Percentiles rank a stretch among this genome's conserved stretches.
Evolutionary conservation across 257 asterid species (phyloP).

Genomic region (Fraxinus cuspidata): DNA sequence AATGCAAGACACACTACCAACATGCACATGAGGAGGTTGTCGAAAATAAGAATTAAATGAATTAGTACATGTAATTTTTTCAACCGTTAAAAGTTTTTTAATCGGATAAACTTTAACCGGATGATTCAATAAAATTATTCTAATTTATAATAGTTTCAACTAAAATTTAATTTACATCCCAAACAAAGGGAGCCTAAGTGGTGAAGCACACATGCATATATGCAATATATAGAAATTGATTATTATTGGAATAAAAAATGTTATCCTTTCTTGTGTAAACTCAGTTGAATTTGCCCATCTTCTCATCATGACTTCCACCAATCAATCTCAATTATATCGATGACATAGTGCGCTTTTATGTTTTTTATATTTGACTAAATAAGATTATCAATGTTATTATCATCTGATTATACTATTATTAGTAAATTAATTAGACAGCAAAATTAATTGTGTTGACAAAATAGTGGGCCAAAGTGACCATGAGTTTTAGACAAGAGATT

Average conservation of each 20-base stretch:
- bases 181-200: neutral
- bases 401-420: slow-evolving; percentile 7
- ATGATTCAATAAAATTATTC: no score
- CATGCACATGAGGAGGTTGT: no score
- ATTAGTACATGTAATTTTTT: no score
- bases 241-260: slow-evolving; percentile 23
- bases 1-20: no score
- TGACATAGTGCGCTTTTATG: slow-evolving; percentile 18
- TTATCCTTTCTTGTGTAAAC: slow-evolving; percentile 31
- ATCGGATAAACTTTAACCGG: no score
- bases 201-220: neutral
- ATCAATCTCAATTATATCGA: neutral
- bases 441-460: neutral
- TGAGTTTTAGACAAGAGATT: neutral
- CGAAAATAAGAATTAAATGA: no score
- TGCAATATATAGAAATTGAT: neutral
- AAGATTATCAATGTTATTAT: slow-evolving; percentile 22
- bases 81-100: no score
- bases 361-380: slow-evolving; percentile 16
- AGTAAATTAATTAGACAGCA: neutral
- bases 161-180: neutral
- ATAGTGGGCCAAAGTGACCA: slow-evolving; percentile 1
- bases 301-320: slow-evolving; percentile 45
- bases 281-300: slow-evolving; percentile 30
- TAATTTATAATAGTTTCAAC: no score